These are phyloP conservation scores for Euphorbia pulcherrima DNA, from an alignment of 345 rosid genomes.

Conservation along the genomic window DNA sequence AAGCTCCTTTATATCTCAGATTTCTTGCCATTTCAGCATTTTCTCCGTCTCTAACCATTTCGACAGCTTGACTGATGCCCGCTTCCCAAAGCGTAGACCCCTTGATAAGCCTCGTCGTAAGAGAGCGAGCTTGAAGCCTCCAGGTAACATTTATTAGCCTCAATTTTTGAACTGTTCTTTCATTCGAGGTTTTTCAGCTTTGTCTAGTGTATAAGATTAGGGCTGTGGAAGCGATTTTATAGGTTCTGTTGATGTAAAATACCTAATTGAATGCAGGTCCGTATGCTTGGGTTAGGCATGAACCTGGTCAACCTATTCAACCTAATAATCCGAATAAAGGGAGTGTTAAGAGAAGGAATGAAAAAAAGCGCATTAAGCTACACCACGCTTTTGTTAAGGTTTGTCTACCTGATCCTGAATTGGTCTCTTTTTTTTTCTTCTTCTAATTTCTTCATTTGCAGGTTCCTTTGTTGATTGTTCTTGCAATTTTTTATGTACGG, in stretches of 20 bases:
- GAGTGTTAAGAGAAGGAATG: slow-evolving; percentile 69
- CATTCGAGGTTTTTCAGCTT: neutral
- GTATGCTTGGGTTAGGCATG: slow-evolving; percentile 70
- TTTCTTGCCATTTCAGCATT: slow-evolving; percentile 21
- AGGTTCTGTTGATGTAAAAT: neutral
- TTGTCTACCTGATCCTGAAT: neutral
- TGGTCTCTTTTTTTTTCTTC: neutral
- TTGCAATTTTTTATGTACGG: neutral
- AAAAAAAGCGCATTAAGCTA: slow-evolving; percentile 66
- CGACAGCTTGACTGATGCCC: slow-evolving; percentile 40
- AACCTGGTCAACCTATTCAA: slow-evolving; percentile 68
- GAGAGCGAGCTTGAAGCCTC: slow-evolving; percentile 64
- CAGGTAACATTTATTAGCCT: slow-evolving; percentile 35
- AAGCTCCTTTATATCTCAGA: slow-evolving; percentile 35
- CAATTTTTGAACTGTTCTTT: too few relatives aligned
- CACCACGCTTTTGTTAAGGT: slow-evolving; percentile 52
- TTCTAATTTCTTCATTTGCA: neutral
- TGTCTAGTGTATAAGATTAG: neutral
- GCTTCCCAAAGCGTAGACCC: slow-evolving; percentile 78
- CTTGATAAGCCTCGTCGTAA: slow-evolving; percentile 67
- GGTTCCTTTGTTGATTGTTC: neutral
- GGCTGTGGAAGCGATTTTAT: slow-evolving; percentile 7
- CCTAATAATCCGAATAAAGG: slow-evolving; percentile 79
- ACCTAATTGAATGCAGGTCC: slow-evolving; percentile 27
- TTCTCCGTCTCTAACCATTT: slow-evolving; percentile 30